Evolutionary conservation across 1,139 yeast genomes (phyloP).

Genomic region (Debaryomycetaceae sp.): DNA sequence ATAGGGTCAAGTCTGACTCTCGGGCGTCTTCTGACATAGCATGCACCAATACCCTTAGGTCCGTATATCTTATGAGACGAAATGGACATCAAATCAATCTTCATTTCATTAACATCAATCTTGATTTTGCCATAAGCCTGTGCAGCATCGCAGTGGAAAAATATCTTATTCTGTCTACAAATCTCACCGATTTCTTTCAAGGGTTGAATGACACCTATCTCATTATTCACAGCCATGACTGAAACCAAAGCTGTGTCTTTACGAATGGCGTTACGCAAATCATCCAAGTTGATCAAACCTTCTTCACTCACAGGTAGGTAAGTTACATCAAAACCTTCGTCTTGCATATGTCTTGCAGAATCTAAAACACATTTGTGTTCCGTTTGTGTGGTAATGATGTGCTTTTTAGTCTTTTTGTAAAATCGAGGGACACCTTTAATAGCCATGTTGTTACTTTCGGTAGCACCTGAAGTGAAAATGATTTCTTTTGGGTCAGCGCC

Average conservation of each 20-base stretch:
- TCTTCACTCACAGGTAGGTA: constrained; percentile 79
- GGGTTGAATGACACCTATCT: constrained; percentile 97
- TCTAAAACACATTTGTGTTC: constrained; percentile 98
- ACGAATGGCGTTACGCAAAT: constrained; percentile 77
- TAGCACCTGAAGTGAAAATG: constrained; percentile 95
- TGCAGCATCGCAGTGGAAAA: constrained; percentile 98
- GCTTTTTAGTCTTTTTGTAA: constrained; percentile 84
- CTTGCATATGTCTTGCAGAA: constrained; percentile 91
- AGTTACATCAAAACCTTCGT: constrained; percentile 95
- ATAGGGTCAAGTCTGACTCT: constrained; percentile 95
- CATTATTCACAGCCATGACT: constrained; percentile 97
- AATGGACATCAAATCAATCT: constrained; percentile 88
- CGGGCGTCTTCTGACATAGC: constrained; percentile 95
- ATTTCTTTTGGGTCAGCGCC: constrained; percentile 96
- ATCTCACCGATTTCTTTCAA: constrained; percentile 87
- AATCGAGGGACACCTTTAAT: constrained; percentile 94
- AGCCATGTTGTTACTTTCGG: constrained; percentile 93
- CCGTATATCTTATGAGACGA: constrained; percentile 97
- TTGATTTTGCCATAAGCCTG: constrained; percentile 96
- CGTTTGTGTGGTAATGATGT: constrained; percentile 92
- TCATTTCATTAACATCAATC: constrained; percentile 87
- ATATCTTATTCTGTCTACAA: constrained; percentile 83
- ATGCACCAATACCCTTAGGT: constrained; percentile 97
- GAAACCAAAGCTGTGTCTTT: constrained; percentile 90
- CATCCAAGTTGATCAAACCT: constrained; percentile 77